phyloP scores from a whole-genome alignment of 768 basidiomycete genomes.

The Lentinula boryana region DNA sequence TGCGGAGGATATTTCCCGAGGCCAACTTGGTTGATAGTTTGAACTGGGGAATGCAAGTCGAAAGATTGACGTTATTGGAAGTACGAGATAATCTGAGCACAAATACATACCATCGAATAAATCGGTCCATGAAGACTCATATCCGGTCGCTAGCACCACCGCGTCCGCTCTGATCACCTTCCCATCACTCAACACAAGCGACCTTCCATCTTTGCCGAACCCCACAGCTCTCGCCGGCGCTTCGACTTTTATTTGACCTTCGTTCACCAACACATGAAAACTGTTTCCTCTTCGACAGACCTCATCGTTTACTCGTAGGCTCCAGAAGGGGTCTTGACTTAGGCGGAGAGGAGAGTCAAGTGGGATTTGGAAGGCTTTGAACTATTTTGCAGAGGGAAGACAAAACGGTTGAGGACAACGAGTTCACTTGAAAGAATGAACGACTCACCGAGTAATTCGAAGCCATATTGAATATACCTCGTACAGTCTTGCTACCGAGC shows the following conservation, averaged over 20 bases:
- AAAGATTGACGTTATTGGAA: no score
- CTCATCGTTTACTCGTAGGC: constrained; percentile 8
- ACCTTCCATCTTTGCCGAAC: constrained; percentile 28
- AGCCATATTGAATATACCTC: constrained; percentile 41
- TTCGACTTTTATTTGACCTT: constrained; percentile 42
- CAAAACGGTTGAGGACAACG: not conserved
- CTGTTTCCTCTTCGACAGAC: constrained; percentile 29
- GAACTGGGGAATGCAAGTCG: constrained; percentile 13
- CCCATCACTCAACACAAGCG: constrained; percentile 39
- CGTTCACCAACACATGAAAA: constrained; percentile 45
- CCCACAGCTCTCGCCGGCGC: constrained; percentile 35
- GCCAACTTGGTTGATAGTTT: constrained; percentile 17
- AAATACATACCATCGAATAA: constrained; percentile 25
- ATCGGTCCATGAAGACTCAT: constrained; percentile 47
- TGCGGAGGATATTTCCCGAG: constrained; percentile 11
- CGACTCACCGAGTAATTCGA: constrained; percentile 31
- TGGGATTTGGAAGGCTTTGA: constrained; percentile 28
- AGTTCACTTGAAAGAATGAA: not conserved
- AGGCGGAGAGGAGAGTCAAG: constrained; percentile 43
- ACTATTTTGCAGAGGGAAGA: constrained; percentile 15
- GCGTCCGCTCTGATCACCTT: constrained; percentile 34
- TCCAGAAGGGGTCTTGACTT: constrained; percentile 8
- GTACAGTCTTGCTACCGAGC: constrained; percentile 46
- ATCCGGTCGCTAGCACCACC: constrained; percentile 56
- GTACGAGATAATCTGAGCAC: no score